Conservation (phyloP, 495 filamentous ascomycete genomes). For the Xylaria longipes region DNA sequence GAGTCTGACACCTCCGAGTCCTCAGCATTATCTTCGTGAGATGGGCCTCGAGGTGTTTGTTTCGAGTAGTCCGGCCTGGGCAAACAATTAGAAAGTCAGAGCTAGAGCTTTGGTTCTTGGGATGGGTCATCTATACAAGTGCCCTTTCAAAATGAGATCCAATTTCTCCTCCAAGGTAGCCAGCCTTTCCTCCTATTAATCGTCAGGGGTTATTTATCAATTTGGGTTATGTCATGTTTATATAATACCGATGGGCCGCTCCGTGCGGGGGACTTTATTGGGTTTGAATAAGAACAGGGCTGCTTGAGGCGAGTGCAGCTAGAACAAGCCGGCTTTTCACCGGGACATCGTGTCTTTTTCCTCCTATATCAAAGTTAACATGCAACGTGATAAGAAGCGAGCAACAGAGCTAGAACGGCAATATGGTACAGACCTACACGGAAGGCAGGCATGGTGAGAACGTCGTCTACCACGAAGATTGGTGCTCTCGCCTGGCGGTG, state of each 20-base stretch:
- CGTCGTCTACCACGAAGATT: conserved; percentile 50
- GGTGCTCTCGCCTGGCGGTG: conserved; percentile 35
- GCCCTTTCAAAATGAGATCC: conserved; percentile 51
- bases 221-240: not conserved
- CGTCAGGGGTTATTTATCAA: conserved; percentile 33
- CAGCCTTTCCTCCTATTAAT: conserved; percentile 49
- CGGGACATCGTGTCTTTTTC: conserved; percentile 57
- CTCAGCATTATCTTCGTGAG: conserved; percentile 26
- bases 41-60: conserved; percentile 16
- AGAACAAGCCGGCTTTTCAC: conserved; percentile 54
- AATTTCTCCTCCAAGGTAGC: conserved; percentile 57
- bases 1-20: conserved; percentile 23
- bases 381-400: not conserved
- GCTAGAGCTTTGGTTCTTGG: not conserved
- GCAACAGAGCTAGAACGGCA: not conserved
- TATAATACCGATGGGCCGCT: conserved; percentile 46
- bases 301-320: conserved; percentile 54
- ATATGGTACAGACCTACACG: conserved; percentile 47
- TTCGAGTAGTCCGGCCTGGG: conserved; percentile 31
- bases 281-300: conserved; percentile 48
- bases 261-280: conserved; percentile 33
- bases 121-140: conserved; percentile 33
- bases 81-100: conserved; percentile 14
- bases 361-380: conserved; percentile 37
- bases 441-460: conserved; percentile 55